These are phyloP conservation scores for Diaporthe longicolla DNA, from an alignment of 2,329 filamentous ascomycete species.

Conservation along the genomic window DNA sequence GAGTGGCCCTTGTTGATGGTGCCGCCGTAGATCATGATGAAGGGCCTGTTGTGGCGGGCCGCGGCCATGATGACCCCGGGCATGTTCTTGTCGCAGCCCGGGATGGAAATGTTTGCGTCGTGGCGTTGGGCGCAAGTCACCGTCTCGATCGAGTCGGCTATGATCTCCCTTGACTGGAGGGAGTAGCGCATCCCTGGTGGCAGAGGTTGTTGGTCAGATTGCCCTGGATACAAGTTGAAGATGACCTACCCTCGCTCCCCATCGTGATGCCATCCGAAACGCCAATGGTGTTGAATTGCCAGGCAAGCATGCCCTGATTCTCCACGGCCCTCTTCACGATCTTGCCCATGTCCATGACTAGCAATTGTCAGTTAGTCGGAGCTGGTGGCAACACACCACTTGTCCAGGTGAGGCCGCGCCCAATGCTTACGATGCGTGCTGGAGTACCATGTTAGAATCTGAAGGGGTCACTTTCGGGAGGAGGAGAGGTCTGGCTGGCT, in stretches of 20 bases:
- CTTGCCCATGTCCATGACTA: slow-evolving; percentile 88
- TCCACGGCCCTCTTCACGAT: slow-evolving; percentile 86
- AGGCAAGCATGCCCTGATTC: slow-evolving; percentile 89
- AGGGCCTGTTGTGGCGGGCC: slow-evolving; percentile 90
- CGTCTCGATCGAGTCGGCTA: slow-evolving; percentile 94
- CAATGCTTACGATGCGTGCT: slow-evolving; percentile 64
- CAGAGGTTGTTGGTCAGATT: slow-evolving; percentile 34
- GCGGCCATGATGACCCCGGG: slow-evolving; percentile 92
- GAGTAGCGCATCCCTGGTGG: slow-evolving; percentile 89
- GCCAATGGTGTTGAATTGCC: slow-evolving; percentile 94
- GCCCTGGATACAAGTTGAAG: too few relatives aligned
- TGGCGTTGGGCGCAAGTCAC: slow-evolving; percentile 93
- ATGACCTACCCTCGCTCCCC: slow-evolving; percentile 82
- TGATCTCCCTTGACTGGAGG: slow-evolving; percentile 90
- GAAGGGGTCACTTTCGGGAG: background rate
- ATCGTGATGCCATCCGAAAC: slow-evolving; percentile 94
- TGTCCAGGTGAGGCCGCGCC: background rate
- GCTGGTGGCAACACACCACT: background rate
- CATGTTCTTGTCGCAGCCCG: slow-evolving; percentile 99
- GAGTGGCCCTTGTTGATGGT: slow-evolving; percentile 92
- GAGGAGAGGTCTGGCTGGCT: background rate
- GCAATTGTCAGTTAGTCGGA: slow-evolving; percentile 36
- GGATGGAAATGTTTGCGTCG: slow-evolving; percentile 93
- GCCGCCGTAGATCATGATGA: slow-evolving; percentile 95
- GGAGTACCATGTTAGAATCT: slow-evolving; percentile 44